Percentiles rank a stretch among this genome's conserved stretches.
Conservation (phyloP, 495 filamentous ascomycete genomes). For the Chaetomium fimeti region DNA sequence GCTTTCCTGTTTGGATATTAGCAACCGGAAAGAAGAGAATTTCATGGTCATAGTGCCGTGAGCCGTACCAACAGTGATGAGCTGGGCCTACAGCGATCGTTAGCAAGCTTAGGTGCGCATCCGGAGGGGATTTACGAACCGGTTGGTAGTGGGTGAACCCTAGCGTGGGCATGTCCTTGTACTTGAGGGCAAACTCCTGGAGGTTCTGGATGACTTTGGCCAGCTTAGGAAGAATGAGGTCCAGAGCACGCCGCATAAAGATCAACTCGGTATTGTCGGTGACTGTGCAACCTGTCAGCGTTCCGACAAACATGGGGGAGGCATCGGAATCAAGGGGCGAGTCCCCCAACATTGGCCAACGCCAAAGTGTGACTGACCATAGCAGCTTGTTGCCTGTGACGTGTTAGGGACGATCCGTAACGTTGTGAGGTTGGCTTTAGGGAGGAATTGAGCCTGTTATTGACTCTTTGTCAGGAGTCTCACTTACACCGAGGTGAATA, state of each 20-base stretch:
- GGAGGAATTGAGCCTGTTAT: not conserved
- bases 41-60: not conserved
- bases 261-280: conserved; percentile 92
- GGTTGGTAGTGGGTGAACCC: conserved; percentile 84
- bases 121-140: not conserved
- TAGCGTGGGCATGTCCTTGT: conserved; percentile 64
- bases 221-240: conserved; percentile 79
- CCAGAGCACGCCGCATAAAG: conserved; percentile 69
- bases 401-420: conserved; percentile 16
- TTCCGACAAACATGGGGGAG: not conserved
- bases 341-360: not conserved
- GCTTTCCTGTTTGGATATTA: conserved; percentile 47
- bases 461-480: not conserved
- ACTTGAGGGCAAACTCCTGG: conserved; percentile 68
- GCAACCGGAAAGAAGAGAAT: not conserved
- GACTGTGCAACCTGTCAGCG: conserved; percentile 33
- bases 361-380: conserved; percentile 28
- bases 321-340: not conserved
- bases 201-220: conserved; percentile 83
- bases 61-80: conserved; percentile 65
- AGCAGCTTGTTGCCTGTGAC: conserved; percentile 35
- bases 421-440: too few species aligned
- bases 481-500: conserved; percentile 67
- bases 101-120: not conserved
- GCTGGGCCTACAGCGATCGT: conserved; percentile 29